Evolutionary conservation across 2,329 filamentous ascomycete genomes (phyloP).

Genomic region (Cercospora sojina): DNA sequence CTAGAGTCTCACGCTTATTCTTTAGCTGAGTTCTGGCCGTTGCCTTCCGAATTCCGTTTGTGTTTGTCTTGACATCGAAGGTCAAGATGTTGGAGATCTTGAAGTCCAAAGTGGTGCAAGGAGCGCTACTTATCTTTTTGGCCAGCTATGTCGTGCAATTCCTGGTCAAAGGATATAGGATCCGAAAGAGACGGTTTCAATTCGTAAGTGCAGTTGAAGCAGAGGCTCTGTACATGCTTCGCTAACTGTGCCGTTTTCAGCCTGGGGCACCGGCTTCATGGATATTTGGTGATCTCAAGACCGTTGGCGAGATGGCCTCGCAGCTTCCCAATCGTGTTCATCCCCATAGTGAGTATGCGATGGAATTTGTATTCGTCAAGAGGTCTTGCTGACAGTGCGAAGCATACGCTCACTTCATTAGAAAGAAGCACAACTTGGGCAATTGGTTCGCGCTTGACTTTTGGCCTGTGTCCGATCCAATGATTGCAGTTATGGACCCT

Average conservation of each 20-base stretch:
- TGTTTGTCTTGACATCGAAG: neutral
- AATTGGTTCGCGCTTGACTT: conserved; percentile 28
- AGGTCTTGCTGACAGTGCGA: neutral
- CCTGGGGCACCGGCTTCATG: conserved; percentile 28
- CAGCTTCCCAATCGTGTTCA: conserved; percentile 8
- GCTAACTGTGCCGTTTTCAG: conserved; percentile 1
- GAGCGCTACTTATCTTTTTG: conserved; percentile 1
- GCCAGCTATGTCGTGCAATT: conserved; percentile 6
- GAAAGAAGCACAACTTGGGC: conserved; percentile 26
- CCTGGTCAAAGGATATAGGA: conserved; percentile 3
- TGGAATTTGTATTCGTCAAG: neutral
- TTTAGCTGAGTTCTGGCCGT: neutral
- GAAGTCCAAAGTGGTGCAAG: neutral
- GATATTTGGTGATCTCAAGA: conserved; percentile 24
- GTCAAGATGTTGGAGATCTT: conserved; percentile 8
- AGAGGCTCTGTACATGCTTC: neutral
- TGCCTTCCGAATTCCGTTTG: neutral
- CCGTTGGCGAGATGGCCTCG: conserved; percentile 21
- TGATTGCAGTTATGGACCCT: conserved; percentile 26
- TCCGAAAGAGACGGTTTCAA: conserved; percentile 7
- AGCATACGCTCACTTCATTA: conserved; percentile 19
- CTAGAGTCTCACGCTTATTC: neutral
- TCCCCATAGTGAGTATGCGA: conserved; percentile 13
- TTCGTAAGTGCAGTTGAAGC: neutral
- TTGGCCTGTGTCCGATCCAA: conserved; percentile 26